These are phyloP conservation scores for Phytomonas sp. DNA, from an alignment of 208 protist genomes.

Conservation along the genomic window DNA sequence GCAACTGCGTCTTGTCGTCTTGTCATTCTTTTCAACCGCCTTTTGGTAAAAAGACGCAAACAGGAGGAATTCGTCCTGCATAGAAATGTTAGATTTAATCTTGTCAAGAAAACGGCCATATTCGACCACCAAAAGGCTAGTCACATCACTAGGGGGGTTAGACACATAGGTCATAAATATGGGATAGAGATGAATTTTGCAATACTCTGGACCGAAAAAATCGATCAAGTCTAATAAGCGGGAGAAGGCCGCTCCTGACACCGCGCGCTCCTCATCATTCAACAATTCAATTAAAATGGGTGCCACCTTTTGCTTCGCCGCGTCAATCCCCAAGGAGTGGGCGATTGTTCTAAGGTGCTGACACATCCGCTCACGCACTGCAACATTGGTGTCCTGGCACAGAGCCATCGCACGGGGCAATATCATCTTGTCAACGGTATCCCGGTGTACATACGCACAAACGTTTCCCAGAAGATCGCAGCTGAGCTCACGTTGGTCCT, in stretches of 20 bases:
- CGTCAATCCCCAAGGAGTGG: constrained; percentile 62
- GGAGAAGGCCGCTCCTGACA: constrained; percentile 79
- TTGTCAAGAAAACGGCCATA: constrained; percentile 83
- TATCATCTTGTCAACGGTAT: constrained; percentile 56
- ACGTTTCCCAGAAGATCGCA: constrained; percentile 73
- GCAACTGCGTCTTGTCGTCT: constrained; percentile 65
- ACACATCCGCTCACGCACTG: constrained; percentile 78
- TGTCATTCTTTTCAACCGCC: constrained; percentile 41
- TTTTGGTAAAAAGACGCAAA: constrained; percentile 79
- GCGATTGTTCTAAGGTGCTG: constrained; percentile 77
- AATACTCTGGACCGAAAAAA: constrained; percentile 81
- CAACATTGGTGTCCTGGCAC: constrained; percentile 87
- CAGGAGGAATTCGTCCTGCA: constrained; percentile 67
- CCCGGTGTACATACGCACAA: constrained; percentile 40
- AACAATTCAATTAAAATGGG: constrained; percentile 85
- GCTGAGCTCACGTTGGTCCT: constrained; percentile 85
- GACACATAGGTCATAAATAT: constrained; percentile 85
- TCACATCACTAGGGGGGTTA: constrained; percentile 74
- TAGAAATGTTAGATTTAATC: constrained; percentile 77
- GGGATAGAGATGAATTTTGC: constrained; percentile 74
- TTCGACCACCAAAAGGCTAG: constrained; percentile 72
- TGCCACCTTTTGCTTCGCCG: constrained; percentile 63
- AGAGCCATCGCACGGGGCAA: constrained; percentile 72
- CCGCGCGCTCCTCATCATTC: constrained; percentile 82
- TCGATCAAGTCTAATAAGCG: constrained; percentile 86